Conservation (phyloP, 106 monocot genomes). For the Hemerocallis citrina region DNA sequence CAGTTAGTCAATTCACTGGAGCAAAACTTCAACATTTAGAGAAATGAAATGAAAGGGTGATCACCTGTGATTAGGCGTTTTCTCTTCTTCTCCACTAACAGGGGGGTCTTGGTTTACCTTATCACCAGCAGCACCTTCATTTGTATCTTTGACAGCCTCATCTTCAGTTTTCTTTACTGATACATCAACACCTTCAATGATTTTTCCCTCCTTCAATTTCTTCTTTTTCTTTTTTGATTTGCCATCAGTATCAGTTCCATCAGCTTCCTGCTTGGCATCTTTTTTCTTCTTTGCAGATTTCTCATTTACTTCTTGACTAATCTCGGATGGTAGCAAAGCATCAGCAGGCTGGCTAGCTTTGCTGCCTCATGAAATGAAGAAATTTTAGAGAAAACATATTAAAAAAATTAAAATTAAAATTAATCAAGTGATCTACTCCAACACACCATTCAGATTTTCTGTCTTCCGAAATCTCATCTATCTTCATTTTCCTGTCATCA, state of each 20-base stretch:
- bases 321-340: not conserved
- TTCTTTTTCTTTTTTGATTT: conserved; percentile 34
- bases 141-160: conserved; percentile 4
- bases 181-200: conserved; percentile 4
- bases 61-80: conserved; percentile 18
- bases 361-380: conserved; percentile 5
- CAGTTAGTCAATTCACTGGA: not conserved
- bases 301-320: conserved; percentile 5
- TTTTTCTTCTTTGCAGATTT: conserved; percentile 46
- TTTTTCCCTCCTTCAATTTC: conserved; percentile 20
- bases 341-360: not conserved
- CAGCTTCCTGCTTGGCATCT: not conserved
- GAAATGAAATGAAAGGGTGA: not conserved
- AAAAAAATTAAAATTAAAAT: not conserved
- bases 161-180: conserved; percentile 11
- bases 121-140: conserved; percentile 6
- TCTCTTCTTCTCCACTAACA: conserved; percentile 9
- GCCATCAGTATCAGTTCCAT: conserved; percentile 12
- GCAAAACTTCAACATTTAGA: not conserved
- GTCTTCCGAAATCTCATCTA: conserved; percentile 7
- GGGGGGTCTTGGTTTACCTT: conserved; percentile 4
- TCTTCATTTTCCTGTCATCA: conserved; percentile 21
- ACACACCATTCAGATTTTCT: conserved; percentile 22
- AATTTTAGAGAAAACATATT: not conserved
- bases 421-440: not conserved